These are phyloP conservation scores for Obba rivulosa DNA, from an alignment of 768 basidiomycete genomes.

Conservation along the genomic window DNA sequence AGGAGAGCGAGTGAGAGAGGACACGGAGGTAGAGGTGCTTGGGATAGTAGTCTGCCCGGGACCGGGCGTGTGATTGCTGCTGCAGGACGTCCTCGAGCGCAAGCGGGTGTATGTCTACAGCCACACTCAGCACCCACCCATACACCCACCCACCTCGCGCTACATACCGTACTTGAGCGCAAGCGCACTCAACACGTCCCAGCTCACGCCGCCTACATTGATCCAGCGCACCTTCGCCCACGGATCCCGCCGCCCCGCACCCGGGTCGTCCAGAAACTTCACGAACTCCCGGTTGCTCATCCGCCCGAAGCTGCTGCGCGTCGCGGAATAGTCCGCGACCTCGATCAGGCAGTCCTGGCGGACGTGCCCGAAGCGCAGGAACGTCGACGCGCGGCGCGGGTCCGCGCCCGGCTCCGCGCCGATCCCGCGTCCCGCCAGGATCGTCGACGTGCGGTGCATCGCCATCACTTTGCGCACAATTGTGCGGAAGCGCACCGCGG, in stretches of 20 bases:
- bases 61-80: slow-evolving; percentile 42
- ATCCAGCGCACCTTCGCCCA: slow-evolving; percentile 75
- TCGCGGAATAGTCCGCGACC: slow-evolving; percentile 53
- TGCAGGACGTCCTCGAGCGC: slow-evolving; percentile 65
- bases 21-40: slow-evolving; percentile 66
- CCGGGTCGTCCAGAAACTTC: slow-evolving; percentile 37
- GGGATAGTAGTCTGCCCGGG: slow-evolving; percentile 62
- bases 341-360: slow-evolving; percentile 55
- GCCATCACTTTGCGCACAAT: slow-evolving; percentile 54
- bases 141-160: neutral
- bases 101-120: slow-evolving; percentile 57
- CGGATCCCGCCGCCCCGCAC: slow-evolving; percentile 37
- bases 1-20: slow-evolving; percentile 50
- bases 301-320: slow-evolving; percentile 40
- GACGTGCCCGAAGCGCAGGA: slow-evolving; percentile 47
- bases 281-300: slow-evolving; percentile 57
- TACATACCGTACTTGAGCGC: slow-evolving; percentile 52
- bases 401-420: slow-evolving; percentile 69
- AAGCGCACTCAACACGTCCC: slow-evolving; percentile 64
- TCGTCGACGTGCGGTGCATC: slow-evolving; percentile 44
- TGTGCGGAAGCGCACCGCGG: slow-evolving; percentile 34
- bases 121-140: neutral
- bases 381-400: slow-evolving; percentile 51
- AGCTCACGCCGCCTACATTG: slow-evolving; percentile 56
- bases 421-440: slow-evolving; percentile 27